Percentiles rank a stretch among this genome's conserved stretches.
Evolutionary conservation across 108 stramenopile genomes (phyloP).

Genomic region (Conticribra guillardii): DNA sequence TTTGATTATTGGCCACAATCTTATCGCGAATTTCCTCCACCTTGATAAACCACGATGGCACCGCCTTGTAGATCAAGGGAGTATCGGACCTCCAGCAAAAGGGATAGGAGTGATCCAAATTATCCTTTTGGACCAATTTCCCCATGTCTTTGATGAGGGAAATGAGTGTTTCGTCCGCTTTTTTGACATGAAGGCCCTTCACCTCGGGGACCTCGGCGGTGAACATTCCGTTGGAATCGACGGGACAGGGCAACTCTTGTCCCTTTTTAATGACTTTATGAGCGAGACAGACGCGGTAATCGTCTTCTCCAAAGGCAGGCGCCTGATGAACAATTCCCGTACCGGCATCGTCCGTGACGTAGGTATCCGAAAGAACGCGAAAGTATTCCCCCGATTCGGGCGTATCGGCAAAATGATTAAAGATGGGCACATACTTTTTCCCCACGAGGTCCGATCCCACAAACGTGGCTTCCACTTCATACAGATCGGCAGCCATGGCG

Average conservation of each 20-base stretch:
- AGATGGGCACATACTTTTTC: slow-evolving; percentile 91
- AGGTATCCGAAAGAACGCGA: slow-evolving; percentile 89
- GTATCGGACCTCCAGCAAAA: slow-evolving; percentile 99
- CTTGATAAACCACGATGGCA: slow-evolving; percentile 99
- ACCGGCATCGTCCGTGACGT: slow-evolving; percentile 99
- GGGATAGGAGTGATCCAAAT: slow-evolving; percentile 95
- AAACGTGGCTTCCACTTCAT: slow-evolving; percentile 71
- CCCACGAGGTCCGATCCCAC: slow-evolving; percentile 92
- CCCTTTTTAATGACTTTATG: slow-evolving; percentile 93
- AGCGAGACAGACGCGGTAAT: slow-evolving; percentile 98
- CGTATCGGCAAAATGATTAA: slow-evolving; percentile 84
- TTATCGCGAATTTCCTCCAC: slow-evolving; percentile 96
- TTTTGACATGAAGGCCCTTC: slow-evolving; percentile 93
- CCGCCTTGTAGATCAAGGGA: slow-evolving; percentile 99
- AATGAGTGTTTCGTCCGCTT: slow-evolving; percentile 95
- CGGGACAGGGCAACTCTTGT: slow-evolving; percentile 94
- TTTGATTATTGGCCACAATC: slow-evolving; percentile 93
- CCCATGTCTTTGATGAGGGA: slow-evolving; percentile 83
- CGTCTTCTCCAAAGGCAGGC: slow-evolving; percentile 99
- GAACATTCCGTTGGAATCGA: slow-evolving; percentile 95
- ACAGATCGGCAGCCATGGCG: slow-evolving; percentile 84
- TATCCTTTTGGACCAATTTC: slow-evolving; percentile 91
- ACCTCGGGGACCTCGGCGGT: slow-evolving; percentile 87
- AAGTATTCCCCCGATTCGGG: slow-evolving; percentile 70
- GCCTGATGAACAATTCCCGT: slow-evolving; percentile 99